phyloP scores from a whole-genome alignment of 495 filamentous ascomycete species.

The Trichoderma asperelloides region DNA sequence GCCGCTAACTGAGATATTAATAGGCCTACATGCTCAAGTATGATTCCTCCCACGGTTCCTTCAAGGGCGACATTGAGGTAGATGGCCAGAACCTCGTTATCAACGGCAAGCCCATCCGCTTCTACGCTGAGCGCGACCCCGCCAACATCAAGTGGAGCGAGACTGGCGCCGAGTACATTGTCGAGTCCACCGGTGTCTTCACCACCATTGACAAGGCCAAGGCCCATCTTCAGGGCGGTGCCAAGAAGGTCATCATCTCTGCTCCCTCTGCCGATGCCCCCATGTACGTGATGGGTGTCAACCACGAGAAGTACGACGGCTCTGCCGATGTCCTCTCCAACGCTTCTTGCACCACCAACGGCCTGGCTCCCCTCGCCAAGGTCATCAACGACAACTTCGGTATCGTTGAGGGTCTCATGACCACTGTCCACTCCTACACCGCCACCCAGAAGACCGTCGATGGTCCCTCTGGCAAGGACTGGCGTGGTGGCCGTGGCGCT shows the following conservation, averaged over 20 bases:
- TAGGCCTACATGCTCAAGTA: conserved; percentile 99
- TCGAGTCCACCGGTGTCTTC: conserved; percentile 99
- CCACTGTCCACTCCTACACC: conserved; percentile 99
- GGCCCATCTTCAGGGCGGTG: conserved; percentile 94
- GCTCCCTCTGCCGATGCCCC: conserved; percentile 97
- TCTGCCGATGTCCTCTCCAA: conserved; percentile 93
- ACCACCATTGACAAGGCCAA: conserved; percentile 94
- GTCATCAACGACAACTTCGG: conserved; percentile 95
- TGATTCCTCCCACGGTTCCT: conserved; percentile 90
- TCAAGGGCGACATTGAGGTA: conserved; percentile 82
- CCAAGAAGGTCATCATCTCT: conserved; percentile 99
- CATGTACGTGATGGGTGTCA: conserved; percentile 99
- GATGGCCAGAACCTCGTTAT: conserved; percentile 69
- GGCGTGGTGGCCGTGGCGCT: conserved; percentile 96
- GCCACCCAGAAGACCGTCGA: conserved; percentile 99
- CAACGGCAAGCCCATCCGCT: conserved; percentile 93
- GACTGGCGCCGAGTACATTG: conserved; percentile 87
- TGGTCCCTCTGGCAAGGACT: conserved; percentile 96
- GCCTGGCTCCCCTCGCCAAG: conserved; percentile 97
- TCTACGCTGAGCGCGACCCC: conserved; percentile 92
- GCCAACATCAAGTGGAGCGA: conserved; percentile 82
- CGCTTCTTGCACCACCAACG: conserved; percentile 99
- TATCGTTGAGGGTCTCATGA: conserved; percentile 99
- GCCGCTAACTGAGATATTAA: conserved; percentile 5
- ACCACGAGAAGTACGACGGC: conserved; percentile 84